phyloP scores from a whole-genome alignment of 768 basidiomycete genomes.

The Tylopilus rubrobrunneus region DNA sequence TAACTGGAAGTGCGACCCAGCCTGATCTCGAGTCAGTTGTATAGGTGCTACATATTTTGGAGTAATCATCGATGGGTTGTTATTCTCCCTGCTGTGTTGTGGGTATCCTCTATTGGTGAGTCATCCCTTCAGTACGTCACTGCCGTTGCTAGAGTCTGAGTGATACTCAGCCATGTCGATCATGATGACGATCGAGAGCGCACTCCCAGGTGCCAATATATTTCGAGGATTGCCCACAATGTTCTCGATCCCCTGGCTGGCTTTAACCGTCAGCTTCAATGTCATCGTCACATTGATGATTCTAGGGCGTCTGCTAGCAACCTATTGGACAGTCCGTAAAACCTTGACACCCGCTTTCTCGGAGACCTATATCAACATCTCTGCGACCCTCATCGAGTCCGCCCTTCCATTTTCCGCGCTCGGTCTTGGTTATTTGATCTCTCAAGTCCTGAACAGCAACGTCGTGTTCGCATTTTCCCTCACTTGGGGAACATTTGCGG shows the following conservation, averaged over 20 bases:
- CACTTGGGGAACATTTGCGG: neutral
- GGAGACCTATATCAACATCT: neutral
- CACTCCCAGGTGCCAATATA: neutral
- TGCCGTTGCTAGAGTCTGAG: neutral
- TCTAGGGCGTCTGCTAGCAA: neutral
- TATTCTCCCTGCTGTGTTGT: neutral
- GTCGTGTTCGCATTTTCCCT: neutral
- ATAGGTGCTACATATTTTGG: neutral
- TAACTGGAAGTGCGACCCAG: neutral
- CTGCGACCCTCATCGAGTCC: neutral
- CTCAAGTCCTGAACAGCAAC: neutral
- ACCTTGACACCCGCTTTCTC: neutral
- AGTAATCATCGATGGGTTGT: neutral
- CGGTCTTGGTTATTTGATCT: neutral
- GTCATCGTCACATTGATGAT: neutral
- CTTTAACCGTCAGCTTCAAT: neutral
- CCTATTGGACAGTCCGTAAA: neutral
- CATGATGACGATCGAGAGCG: neutral
- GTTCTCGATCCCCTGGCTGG: neutral
- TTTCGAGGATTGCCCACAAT: neutral
- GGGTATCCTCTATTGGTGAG: neutral
- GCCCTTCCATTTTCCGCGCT: neutral
- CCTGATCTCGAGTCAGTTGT: neutral
- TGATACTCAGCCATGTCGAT: neutral
- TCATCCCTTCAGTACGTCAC: neutral